Percentiles rank a stretch among this genome's conserved stretches.
Evolutionary conservation across 352 stramenopile species (phyloP).

Genomic region (Phytophthora brassicae): DNA sequence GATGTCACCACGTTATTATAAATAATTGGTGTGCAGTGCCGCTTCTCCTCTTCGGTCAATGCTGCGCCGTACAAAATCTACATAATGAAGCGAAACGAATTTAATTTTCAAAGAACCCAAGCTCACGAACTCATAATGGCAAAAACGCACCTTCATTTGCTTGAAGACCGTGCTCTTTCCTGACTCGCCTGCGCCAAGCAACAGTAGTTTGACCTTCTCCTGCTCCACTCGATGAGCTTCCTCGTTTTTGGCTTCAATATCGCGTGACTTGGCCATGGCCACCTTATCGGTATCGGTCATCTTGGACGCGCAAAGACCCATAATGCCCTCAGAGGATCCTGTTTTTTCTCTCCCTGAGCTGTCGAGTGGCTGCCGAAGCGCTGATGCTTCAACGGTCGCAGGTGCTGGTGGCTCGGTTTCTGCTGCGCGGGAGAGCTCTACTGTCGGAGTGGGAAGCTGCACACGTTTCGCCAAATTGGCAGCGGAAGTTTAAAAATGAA

Average conservation of each 20-base stretch:
- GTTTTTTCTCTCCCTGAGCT: conserved; percentile 15
- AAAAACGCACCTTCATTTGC: conserved; percentile 82
- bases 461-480: conserved; percentile 47
- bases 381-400: conserved; percentile 26
- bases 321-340: conserved; percentile 42
- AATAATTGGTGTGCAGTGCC: conserved; percentile 86
- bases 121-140: not conserved
- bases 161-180: conserved; percentile 96
- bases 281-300: conserved; percentile 61
- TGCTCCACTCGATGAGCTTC: conserved; percentile 76
- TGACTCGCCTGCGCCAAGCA: conserved; percentile 93
- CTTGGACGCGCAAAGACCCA: conserved; percentile 71
- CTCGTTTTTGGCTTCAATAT: conserved; percentile 81
- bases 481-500: conserved; percentile 74
- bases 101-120: conserved; percentile 6
- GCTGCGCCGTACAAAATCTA: conserved; percentile 86
- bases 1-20: conserved; percentile 91
- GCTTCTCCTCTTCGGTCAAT: conserved; percentile 87
- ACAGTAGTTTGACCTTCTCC: conserved; percentile 95
- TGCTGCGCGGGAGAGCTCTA: conserved; percentile 34
- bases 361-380: conserved; percentile 21
- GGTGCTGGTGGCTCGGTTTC: conserved; percentile 29
- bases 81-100: conserved; percentile 11
- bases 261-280: conserved; percentile 68
- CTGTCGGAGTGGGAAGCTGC: conserved; percentile 33